Base-by-base conservation (phyloP, 805 yeast species). In the Clavispora asparagi region DNA sequence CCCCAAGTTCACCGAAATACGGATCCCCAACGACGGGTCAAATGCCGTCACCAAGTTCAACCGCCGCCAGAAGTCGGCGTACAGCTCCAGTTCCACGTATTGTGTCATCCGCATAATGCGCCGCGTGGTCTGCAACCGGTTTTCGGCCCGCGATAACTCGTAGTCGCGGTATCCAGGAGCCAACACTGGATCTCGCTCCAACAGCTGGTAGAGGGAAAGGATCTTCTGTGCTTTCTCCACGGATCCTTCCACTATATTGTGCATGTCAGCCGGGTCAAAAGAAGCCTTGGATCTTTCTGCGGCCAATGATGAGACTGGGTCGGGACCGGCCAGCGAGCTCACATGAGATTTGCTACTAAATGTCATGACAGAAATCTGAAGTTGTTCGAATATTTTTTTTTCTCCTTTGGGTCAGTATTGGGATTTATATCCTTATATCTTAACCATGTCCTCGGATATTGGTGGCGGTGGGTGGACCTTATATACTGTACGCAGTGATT, bases 191-290 rank as follows among this genome's bases (percentile, higher is more conserved):
- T 70, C 74, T 38, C 74, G 53, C 55, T 70, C 75, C 49, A 70
- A 56, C 27, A 62, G 57, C 55, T 61, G 63, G 56, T 60, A 63
- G 40, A 70, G 56, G 25, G 55, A 54, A 44, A 62, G 49, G 38
- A 67, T 53, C 47, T 60, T 50, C 39, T 51, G 46, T 5, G 73
- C 63, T 45, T 66, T 67, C 45, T 68, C 68, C 14, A 58, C 55
- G 10, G 66, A 55, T 26, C 77, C 77, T 52, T 71, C 77, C 49
- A 71, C 63, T 47, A 71, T 66, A 42, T 65, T 49, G 54, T 69
- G 67, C 76, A 71, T 68, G 29, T 65, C 59, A n/a, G 50, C 55
- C 4, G 73, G 69, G 45, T 69, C 68, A 38, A 62, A 67, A 38
- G 57, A 56, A 23, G 64, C 58, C 12, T 46, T 42, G 39, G 61